phyloP scores from a whole-genome alignment of 108 stramenopile genomes.

The Stephanodiscus minutulus region DNA sequence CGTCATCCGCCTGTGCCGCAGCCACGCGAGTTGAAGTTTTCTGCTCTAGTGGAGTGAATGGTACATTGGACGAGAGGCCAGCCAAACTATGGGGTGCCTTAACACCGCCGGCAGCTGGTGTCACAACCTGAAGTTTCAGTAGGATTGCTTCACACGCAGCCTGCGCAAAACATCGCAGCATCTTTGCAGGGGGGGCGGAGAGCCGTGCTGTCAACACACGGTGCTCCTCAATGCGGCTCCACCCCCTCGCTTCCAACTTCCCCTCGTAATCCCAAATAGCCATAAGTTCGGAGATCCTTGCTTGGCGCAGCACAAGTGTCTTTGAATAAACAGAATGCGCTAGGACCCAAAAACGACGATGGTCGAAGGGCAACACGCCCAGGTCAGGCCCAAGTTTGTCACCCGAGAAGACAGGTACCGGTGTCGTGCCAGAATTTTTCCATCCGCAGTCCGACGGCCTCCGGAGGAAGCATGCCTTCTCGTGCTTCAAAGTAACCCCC shows the following conservation, averaged over 20 bases:
- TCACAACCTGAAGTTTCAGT: no score
- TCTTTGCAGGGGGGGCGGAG: not conserved
- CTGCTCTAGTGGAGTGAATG: not conserved
- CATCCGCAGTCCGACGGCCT: no score
- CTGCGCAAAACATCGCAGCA: not conserved
- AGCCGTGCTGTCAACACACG: not conserved
- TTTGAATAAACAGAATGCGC: not conserved
- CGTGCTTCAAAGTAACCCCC: not conserved
- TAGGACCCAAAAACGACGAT: not conserved
- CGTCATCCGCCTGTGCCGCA: not conserved
- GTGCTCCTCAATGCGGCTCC: not conserved
- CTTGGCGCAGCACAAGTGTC: not conserved
- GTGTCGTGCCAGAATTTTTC: not conserved
- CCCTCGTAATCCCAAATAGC: constrained; percentile 11
- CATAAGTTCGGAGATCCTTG: not conserved
- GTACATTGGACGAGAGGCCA: not conserved
- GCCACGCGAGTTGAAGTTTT: not conserved
- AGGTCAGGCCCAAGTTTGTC: not conserved
- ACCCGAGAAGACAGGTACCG: not conserved
- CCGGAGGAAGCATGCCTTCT: not conserved
- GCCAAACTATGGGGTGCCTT: no score
- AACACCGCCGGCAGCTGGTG: no score
- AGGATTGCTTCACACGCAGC: no score
- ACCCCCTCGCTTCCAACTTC: not conserved
- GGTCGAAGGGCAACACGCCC: not conserved